These are phyloP conservation scores for Hericium erinaceus DNA, from an alignment of 768 basidiomycete genomes.

Conservation along the genomic window DNA sequence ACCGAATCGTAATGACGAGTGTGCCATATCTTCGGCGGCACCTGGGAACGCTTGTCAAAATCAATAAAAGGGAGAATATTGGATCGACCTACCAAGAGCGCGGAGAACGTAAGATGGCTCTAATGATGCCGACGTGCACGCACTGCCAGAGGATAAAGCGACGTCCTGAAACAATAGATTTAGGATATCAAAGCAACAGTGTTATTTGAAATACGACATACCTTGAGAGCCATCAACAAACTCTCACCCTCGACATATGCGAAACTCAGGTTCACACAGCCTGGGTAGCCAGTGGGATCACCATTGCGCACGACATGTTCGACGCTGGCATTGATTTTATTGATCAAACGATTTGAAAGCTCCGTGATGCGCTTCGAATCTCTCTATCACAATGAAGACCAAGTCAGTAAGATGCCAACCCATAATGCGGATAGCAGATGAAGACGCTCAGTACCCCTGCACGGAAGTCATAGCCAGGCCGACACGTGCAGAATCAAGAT, in stretches of 20 bases:
- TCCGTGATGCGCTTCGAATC: slow-evolving; percentile 69
- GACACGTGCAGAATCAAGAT: slow-evolving; percentile 14
- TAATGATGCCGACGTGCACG: slow-evolving; percentile 95
- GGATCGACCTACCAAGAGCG: slow-evolving; percentile 58
- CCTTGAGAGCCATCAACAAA: slow-evolving; percentile 96
- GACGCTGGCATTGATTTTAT: slow-evolving; percentile 73
- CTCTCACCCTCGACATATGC: slow-evolving; percentile 97
- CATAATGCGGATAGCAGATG: background rate
- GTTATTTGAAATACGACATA: slow-evolving; percentile 20
- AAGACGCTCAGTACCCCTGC: slow-evolving; percentile 90
- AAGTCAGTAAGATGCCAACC: slow-evolving; percentile 22
- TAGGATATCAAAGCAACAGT: background rate
- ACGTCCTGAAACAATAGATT: slow-evolving; percentile 56
- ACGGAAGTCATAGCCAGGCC: slow-evolving; percentile 60
- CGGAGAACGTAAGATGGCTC: slow-evolving; percentile 98
- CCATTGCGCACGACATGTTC: slow-evolving; percentile 94
- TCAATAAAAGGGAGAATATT: background rate
- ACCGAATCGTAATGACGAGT: slow-evolving; percentile 94
- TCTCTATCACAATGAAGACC: slow-evolving; percentile 34
- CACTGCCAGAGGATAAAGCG: slow-evolving; percentile 94
- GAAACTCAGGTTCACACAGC: slow-evolving; percentile 93
- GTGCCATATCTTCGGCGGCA: slow-evolving; percentile 98
- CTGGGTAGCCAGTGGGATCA: slow-evolving; percentile 84
- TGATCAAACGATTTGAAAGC: slow-evolving; percentile 74
- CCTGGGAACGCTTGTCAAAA: slow-evolving; percentile 31